Evolutionary conservation across 106 monocot genomes (phyloP).

Genomic region (Dioscorea alata): DNA sequence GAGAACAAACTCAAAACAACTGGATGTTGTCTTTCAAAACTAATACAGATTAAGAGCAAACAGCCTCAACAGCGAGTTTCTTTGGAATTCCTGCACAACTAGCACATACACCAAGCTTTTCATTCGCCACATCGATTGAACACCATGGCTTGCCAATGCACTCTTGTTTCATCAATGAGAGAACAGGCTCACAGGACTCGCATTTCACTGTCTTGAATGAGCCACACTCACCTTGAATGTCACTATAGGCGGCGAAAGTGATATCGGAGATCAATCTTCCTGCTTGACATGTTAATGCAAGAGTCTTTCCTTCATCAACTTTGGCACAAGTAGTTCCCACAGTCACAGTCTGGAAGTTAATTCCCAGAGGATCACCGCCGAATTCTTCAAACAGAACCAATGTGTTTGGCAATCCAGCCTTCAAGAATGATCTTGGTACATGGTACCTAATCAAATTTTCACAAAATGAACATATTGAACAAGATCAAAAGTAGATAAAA

Average conservation of each 20-base stretch:
- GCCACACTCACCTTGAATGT: neutral
- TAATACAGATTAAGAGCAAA: too few relatives aligned
- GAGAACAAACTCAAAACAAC: too few relatives aligned
- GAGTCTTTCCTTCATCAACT: conserved; percentile 15
- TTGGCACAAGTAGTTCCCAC: conserved; percentile 26
- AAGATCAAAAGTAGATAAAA: neutral
- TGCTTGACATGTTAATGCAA: neutral
- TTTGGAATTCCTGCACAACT: too few relatives aligned
- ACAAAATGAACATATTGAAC: neutral
- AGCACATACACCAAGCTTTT: too few relatives aligned
- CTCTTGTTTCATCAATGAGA: too few relatives aligned
- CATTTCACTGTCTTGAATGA: neutral
- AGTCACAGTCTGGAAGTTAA: conserved; percentile 39
- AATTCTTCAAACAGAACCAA: conserved; percentile 52
- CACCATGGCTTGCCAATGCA: too few relatives aligned
- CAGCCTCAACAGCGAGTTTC: too few relatives aligned
- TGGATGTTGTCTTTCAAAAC: too few relatives aligned
- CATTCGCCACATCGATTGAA: too few relatives aligned
- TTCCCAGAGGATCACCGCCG: conserved; percentile 33
- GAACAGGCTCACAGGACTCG: neutral
- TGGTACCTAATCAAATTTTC: conserved; percentile 35
- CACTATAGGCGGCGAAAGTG: neutral
- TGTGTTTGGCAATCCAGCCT: conserved; percentile 29
- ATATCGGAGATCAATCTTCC: neutral
- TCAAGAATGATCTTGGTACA: conserved; percentile 47